phyloP scores from a whole-genome alignment of 1,284 basidiomycete genomes.

The Tilletia walkeri region DNA sequence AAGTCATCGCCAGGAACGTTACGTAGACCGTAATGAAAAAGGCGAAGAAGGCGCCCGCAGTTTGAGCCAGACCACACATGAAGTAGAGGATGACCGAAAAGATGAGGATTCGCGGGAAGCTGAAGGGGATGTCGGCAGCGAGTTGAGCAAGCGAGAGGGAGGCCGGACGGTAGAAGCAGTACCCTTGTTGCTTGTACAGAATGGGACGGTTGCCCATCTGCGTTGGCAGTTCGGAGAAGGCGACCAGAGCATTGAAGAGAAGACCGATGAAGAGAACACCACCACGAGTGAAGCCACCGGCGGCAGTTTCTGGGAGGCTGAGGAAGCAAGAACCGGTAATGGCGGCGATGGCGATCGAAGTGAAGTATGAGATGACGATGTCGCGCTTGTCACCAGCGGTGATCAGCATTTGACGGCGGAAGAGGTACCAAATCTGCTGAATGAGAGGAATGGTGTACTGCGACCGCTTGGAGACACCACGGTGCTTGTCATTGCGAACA shows the following conservation, averaged over 20 bases:
- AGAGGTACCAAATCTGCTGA: constrained; percentile 61
- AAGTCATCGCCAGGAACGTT: constrained; percentile 41
- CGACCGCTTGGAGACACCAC: constrained; percentile 76
- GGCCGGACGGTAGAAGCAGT: constrained; percentile 76
- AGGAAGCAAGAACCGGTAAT: constrained; percentile 79
- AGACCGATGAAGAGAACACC: constrained; percentile 60
- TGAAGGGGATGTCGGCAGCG: constrained; percentile 60
- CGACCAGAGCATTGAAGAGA: constrained; percentile 72
- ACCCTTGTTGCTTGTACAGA: constrained; percentile 62
- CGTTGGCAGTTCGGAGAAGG: constrained; percentile 60
- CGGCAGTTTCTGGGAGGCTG: constrained; percentile 36
- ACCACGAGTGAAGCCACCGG: constrained; percentile 46
- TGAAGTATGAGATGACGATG: constrained; percentile 60
- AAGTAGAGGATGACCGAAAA: constrained; percentile 60
- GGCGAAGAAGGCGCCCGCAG: constrained; percentile 60
- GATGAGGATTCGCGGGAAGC: constrained; percentile 58
- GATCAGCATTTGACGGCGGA: constrained; percentile 73
- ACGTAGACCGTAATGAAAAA: constrained; percentile 53
- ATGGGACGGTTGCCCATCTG: constrained; percentile 41
- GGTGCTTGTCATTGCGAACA: constrained; percentile 75
- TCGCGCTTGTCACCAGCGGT: constrained; percentile 79
- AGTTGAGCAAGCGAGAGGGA: constrained; percentile 68
- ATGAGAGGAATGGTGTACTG: constrained; percentile 76
- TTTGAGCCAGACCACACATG: constrained; percentile 35
- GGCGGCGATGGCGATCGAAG: constrained; percentile 63